phyloP scores from a whole-genome alignment of 2,329 filamentous ascomycete genomes.

The Apiospora sp. region DNA sequence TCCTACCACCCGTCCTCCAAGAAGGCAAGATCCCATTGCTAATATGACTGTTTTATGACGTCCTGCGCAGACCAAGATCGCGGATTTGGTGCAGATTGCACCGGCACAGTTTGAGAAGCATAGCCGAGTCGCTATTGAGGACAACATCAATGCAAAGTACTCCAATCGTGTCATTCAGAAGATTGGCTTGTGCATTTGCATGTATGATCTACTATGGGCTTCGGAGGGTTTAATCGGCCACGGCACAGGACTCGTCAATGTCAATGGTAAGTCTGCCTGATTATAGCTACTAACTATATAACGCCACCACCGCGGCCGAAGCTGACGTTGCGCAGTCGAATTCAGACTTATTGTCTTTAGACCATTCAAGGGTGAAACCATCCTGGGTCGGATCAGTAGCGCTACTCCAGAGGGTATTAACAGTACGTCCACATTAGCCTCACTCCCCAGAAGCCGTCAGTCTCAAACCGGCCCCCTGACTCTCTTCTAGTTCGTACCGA shows the following conservation, averaged over 20 bases:
- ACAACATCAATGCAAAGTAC: constrained; percentile 97
- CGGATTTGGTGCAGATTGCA: constrained; percentile 91
- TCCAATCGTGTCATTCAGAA: constrained; percentile 92
- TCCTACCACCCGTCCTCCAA: not conserved
- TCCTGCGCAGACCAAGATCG: constrained; percentile 78
- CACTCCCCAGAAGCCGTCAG: constrained; percentile 23
- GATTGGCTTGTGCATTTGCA: constrained; percentile 89
- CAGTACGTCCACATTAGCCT: constrained; percentile 51
- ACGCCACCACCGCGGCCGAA: not conserved
- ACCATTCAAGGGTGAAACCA: constrained; percentile 93
- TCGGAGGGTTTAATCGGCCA: constrained; percentile 95
- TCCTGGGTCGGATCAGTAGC: constrained; percentile 83
- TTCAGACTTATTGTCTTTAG: constrained; percentile 94
- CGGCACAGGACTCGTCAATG: constrained; percentile 89
- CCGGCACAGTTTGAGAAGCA: constrained; percentile 88
- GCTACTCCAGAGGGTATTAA: constrained; percentile 77
- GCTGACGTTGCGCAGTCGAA: constrained; percentile 67
- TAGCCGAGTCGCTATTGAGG: constrained; percentile 86
- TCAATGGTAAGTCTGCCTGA: constrained; percentile 72
- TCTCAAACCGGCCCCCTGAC: constrained; percentile 12
- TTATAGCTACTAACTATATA: not conserved
- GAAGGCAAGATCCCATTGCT: not conserved
- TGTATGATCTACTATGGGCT: constrained; percentile 88
- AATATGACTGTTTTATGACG: constrained; percentile 6
- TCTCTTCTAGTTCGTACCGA: constrained; percentile 73